Base-by-base conservation (phyloP, 257 asterid species). In the Leptodermis oblonga region DNA sequence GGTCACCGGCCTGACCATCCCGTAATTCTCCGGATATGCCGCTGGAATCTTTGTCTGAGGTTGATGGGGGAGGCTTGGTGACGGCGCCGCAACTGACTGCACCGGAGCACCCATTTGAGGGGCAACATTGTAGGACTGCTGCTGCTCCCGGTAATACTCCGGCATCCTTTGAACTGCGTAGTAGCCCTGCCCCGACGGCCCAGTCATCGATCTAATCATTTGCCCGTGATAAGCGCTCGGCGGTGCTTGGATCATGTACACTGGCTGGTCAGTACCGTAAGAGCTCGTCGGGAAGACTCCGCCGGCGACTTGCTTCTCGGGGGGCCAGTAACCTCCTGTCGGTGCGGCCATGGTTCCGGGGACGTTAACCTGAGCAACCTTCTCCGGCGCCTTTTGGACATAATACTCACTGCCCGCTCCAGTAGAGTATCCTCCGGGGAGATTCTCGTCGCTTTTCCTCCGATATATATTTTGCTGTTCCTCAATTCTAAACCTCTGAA, bases 401-500 rank as follows among this genome's bases (percentile, higher is more conserved):
- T 81, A 85, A 45, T 86, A 93, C 13, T 93, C 99, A 5, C 86
- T 83, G 22, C 81, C 92, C 25, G 79, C 37, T n/a, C 85, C 84
- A 5, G 75, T 92, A n/a, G 85, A 23, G 65, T 52, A 82, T 2
- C 80, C 88, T 28, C 85, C 83, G 52, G 78, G 3, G 56, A 84
- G 67, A 70, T 77, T 85, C 22, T 88, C 96, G 20, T 90, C 97
- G 59, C 82, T 84, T 72, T 81, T 84, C 77, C 90, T 74, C 26
- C 78, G 68, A 41, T 88, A 84, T 69, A 76, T 13, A 25, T 78
- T 84, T 45, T 90, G 93, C 43, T 92, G 93, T 74, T 90, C 96
- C 80, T 87, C 97, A 2, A 93, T 73, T 70, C 88, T 81, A 69
- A 93, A 81, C 80, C 94, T 85, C 85, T 90, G 93, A 56, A 93